phyloP scores from a whole-genome alignment of 768 basidiomycete species.

The Xanthoconium purpureum region DNA sequence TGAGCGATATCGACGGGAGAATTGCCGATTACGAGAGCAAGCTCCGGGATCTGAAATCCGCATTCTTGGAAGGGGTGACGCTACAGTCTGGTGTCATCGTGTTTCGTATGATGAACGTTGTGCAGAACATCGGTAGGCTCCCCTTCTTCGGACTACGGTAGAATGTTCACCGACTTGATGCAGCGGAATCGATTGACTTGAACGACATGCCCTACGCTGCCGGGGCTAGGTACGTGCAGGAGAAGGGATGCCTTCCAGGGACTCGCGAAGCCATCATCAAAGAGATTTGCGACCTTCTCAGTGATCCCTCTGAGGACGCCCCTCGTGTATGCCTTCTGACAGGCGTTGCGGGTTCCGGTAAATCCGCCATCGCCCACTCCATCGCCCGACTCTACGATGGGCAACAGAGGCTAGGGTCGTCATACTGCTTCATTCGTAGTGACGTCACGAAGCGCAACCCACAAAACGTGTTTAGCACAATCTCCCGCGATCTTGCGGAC shows the following conservation, averaged over 20 bases:
- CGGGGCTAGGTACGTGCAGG: not conserved
- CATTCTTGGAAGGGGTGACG: not conserved
- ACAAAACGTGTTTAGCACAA: too few species aligned
- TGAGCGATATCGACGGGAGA: not conserved
- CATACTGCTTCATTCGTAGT: not conserved
- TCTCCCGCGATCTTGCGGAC: too few species aligned
- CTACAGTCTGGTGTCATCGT: not conserved
- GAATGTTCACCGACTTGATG: not conserved
- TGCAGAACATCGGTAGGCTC: not conserved
- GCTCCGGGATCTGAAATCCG: not conserved
- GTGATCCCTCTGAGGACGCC: not conserved
- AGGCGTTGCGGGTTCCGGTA: too few species aligned
- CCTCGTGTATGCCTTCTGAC: not conserved
- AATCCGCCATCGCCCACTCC: too few species aligned
- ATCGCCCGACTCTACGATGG: not conserved
- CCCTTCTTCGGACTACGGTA: not conserved
- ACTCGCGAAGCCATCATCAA: not conserved
- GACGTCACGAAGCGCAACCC: too few species aligned
- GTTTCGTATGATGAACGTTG: not conserved
- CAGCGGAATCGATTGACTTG: not conserved
- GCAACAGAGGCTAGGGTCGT: not conserved
- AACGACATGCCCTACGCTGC: not conserved
- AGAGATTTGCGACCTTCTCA: not conserved
- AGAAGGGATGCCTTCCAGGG: not conserved
- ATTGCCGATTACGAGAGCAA: not conserved